Percentiles rank a stretch among this genome's conserved stretches.
These are phyloP conservation scores for Picea abies DNA, from an alignment of 83 land plant species.

Conservation along the genomic window DNA sequence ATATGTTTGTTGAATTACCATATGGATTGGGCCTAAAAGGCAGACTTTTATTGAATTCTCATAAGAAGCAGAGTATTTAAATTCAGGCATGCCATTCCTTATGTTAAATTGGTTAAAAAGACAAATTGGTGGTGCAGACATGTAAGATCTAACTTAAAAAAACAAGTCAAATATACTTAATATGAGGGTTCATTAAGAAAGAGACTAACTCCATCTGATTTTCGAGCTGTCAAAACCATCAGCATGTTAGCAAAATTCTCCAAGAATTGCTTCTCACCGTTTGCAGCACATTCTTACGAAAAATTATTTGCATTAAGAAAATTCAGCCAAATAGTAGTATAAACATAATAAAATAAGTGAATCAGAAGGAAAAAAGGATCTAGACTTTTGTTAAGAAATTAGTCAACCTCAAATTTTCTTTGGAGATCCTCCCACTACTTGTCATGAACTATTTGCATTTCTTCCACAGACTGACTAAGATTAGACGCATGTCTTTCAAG, in stretches of 20 bases:
- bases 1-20: too few species aligned
- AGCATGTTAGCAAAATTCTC: constrained; percentile 73
- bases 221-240: constrained; percentile 60
- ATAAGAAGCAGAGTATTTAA: too few species aligned
- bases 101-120: too few species aligned
- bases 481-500: constrained; percentile 59
- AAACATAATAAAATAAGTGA: not conserved
- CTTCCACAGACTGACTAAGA: constrained; percentile 42
- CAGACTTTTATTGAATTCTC: not conserved
- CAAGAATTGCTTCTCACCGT: constrained; percentile 57
- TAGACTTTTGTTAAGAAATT: not conserved
- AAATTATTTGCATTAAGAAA: not conserved
- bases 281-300: constrained; percentile 65
- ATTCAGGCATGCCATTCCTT: too few species aligned
- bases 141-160: too few species aligned
- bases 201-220: constrained; percentile 52
- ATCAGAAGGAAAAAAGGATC: not conserved
- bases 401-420: constrained; percentile 59
- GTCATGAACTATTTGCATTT: constrained; percentile 48
- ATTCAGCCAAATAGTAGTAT: too few species aligned
- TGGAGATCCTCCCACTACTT: constrained; percentile 57
- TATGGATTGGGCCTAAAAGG: not conserved
- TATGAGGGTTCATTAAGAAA: not conserved
- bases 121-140: too few species aligned
- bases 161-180: too few species aligned